Evolutionary conservation across 1,139 yeast species (phyloP).

Genomic region (Debaryomycetaceae sp.): DNA sequence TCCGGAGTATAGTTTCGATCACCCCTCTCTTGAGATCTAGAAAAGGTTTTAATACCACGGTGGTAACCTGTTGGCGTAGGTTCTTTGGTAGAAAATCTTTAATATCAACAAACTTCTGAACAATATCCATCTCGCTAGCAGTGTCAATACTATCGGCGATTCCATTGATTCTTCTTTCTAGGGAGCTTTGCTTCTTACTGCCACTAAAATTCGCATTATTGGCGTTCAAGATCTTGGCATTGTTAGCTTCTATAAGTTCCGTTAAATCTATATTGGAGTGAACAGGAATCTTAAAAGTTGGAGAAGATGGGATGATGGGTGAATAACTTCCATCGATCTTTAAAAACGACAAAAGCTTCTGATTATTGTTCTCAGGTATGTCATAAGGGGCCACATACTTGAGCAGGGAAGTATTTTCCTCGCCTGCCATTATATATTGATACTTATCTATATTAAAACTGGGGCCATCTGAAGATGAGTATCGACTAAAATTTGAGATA

Average conservation of each 20-base stretch:
- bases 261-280: constrained; percentile 21
- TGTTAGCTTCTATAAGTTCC: constrained; percentile 19
- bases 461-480: too few relatives aligned
- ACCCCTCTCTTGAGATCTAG: constrained; percentile 26
- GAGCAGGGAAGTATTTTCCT: not conserved
- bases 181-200: not conserved
- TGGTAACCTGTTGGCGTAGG: constrained; percentile 35
- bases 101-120: constrained; percentile 17
- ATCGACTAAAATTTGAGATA: too few relatives aligned
- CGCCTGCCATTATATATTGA: not conserved
- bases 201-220: not conserved
- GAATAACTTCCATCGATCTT: not conserved
- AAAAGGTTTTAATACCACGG: constrained; percentile 31
- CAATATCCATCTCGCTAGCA: not conserved
- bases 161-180: not conserved
- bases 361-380: constrained; percentile 11
- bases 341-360: constrained; percentile 10
- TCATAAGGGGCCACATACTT: constrained; percentile 12
- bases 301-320: not conserved
- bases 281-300: constrained; percentile 16
- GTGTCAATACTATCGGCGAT: not conserved
- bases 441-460: too few relatives aligned
- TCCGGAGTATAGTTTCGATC: constrained; percentile 26
- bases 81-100: constrained; percentile 26
- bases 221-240: constrained; percentile 12